Base-by-base conservation (phyloP, 257 asterid species). In the Ilex aquifolium region DNA sequence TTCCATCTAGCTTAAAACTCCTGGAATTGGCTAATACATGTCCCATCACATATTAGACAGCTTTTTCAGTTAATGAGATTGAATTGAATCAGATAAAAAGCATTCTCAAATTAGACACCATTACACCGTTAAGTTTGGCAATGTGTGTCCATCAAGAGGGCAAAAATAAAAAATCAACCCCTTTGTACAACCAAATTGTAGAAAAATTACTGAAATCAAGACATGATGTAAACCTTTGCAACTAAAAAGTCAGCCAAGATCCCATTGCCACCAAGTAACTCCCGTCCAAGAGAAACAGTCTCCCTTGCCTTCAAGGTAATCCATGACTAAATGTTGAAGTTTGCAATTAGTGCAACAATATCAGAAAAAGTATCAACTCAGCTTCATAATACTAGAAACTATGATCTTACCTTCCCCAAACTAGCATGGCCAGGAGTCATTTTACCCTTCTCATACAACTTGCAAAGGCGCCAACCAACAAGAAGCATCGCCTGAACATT, bases 401-500 rank as follows among this genome's bases (percentile, higher is more conserved):
- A 21, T 1, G 44, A 57, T 52, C 58, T 69, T 70, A 90, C 99
- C 92, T 93, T 93, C 77, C 86, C 99, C 81, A 93, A 42, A 85
- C 99, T 93, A 56, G 99, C 97, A 49, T 85, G 97, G 53, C 97
- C 99, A 46, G 90, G 83, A 70, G 95, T 93, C 97, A 93, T 86
- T 80, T 84, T 84, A 75, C 94, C 95, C 65, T 86, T 81, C 82
- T 90, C 99, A 9, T 93, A 86, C 65, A 90, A 67, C 79, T 90
- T 93, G 88, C 99, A 93, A 13, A 93, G 81, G 39, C 99, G 95
- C 96, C 99, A 93, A 36, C 99, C 96, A 4, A 90, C 63, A 60
- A 93, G 92, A 68, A 81, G 29, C 92, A 90, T 90, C 40, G 95
- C 97, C 76, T 93, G 99, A 65, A 93, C 61, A 66, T 93, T 90